Conservation (phyloP, 169 alveolate genomes). For the Plasmodium berghei region DNA sequence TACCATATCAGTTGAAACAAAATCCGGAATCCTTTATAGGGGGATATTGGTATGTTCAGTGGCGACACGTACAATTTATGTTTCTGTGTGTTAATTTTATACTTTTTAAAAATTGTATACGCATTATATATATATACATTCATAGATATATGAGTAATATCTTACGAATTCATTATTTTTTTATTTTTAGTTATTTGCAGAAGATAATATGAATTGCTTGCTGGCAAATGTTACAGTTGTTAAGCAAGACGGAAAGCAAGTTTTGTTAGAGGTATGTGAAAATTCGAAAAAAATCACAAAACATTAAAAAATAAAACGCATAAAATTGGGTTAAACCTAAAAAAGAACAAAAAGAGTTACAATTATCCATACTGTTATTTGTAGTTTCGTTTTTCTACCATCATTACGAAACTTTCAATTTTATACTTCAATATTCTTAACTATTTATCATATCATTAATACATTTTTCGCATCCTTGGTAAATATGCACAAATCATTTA, state of each 20-base stretch:
- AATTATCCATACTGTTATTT: too few species aligned
- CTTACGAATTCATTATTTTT: neutral
- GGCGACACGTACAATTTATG: conserved; percentile 15
- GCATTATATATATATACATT: neutral
- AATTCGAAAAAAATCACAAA: neutral
- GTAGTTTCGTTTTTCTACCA: too few species aligned
- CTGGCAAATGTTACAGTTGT: conserved; percentile 97
- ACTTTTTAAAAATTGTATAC: too few species aligned
- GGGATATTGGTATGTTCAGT: conserved; percentile 95
- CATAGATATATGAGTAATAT: neutral
- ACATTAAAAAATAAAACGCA: too few species aligned
- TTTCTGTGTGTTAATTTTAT: neutral
- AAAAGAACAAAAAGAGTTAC: too few species aligned
- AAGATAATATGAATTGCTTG: conserved; percentile 98
- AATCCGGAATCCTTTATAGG: conserved; percentile 95
- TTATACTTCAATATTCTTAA: too few species aligned
- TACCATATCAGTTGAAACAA: conserved; percentile 97
- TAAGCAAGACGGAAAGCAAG: conserved; percentile 96
- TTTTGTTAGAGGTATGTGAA: conserved; percentile 89
- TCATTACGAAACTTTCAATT: too few species aligned
- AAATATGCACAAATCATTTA: too few species aligned
- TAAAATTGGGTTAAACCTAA: too few species aligned
- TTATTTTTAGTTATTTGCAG: conserved; percentile 85
- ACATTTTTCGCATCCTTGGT: too few species aligned
- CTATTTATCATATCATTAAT: too few species aligned